Evolutionary conservation across 2,329 filamentous ascomycete species (phyloP).

Genomic region (Colletotrichum sp.): DNA sequence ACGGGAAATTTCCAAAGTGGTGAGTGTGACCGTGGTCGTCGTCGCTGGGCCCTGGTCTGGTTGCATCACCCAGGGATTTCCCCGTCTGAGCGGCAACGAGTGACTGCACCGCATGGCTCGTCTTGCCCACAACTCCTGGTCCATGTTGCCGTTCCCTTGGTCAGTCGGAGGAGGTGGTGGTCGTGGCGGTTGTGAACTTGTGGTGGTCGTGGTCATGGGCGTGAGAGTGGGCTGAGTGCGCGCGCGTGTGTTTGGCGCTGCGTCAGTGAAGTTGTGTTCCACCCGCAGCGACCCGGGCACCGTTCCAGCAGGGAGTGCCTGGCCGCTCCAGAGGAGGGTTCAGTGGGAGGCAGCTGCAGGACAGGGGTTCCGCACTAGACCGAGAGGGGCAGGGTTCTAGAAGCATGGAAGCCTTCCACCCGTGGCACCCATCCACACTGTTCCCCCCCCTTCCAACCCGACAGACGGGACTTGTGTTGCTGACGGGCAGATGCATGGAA

Average conservation of each 20-base stretch:
- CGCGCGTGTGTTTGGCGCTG: background rate
- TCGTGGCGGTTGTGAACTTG: too few relatives aligned
- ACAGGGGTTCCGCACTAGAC: background rate
- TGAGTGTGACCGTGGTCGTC: background rate
- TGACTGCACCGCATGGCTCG: background rate
- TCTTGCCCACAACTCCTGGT: background rate
- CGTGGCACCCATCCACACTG: background rate
- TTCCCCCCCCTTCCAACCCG: background rate
- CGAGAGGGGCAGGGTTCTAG: slow-evolving; percentile 13
- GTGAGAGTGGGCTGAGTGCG: background rate
- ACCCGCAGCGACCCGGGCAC: background rate
- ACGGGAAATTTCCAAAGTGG: background rate
- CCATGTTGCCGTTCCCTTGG: background rate
- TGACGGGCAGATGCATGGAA: slow-evolving; percentile 1
- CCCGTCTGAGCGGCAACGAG: background rate
- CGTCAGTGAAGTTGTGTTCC: background rate
- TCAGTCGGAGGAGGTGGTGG: background rate
- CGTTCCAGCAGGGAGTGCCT: background rate
- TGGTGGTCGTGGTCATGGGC: too few relatives aligned
- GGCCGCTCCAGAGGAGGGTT: background rate
- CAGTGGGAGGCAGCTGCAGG: background rate
- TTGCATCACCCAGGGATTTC: background rate
- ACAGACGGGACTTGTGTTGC: background rate
- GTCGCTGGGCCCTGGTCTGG: background rate
- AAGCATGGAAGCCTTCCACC: background rate